Base-by-base conservation (phyloP, 306 rosid genomes). In the Vigna mungo region DNA sequence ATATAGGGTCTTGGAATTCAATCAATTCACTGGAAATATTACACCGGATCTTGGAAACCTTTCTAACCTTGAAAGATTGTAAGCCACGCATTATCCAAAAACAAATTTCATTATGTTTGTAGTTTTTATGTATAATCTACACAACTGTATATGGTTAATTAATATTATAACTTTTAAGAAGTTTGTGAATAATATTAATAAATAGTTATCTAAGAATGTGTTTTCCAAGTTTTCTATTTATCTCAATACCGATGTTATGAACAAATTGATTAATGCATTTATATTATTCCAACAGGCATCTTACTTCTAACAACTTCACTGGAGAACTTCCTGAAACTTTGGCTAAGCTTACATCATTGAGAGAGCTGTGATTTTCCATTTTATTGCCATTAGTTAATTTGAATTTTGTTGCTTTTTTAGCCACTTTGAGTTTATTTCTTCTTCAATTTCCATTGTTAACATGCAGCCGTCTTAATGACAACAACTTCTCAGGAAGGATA, bases 21-120 rank as follows among this genome's bases (percentile, higher is more conserved):
- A 90, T 82, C 80, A 64, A 6, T 60, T 90, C 1, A 86, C 86
- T 23, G 92, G 79, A 72, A 34, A 5, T 67, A 75, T 90, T 21
- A 86, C 94, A 56, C 21, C 34, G 34, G 17, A 66, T 52, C 90
- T 90, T 67, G 95, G 95, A 16, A 37, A 77, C 62, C 68, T 86
- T 64, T 0, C 76, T 54, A 18, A 1, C 47, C 27, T 90, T n/a
- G 58, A 87, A 44, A 85, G 82, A 81, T 12, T 90, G 95, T 90
- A 53, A 68, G 89, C 3, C 32, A 1, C 12, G 36, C 18, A 59
- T 0, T 34, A 34, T 34, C 37, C 37, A 34, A 34, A 34, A 34
- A 0, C 4, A 34, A 34, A 4, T 34, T 5, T 34, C 37, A 34
- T 34, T 34, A 34, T 0, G 37, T 34, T 5, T 34, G 6, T 1